Evolutionary conservation across 1,284 basidiomycete species (phyloP), one percentile per base, ranked within the genome.

Genomic region (Ustilago bromivora): DNA sequence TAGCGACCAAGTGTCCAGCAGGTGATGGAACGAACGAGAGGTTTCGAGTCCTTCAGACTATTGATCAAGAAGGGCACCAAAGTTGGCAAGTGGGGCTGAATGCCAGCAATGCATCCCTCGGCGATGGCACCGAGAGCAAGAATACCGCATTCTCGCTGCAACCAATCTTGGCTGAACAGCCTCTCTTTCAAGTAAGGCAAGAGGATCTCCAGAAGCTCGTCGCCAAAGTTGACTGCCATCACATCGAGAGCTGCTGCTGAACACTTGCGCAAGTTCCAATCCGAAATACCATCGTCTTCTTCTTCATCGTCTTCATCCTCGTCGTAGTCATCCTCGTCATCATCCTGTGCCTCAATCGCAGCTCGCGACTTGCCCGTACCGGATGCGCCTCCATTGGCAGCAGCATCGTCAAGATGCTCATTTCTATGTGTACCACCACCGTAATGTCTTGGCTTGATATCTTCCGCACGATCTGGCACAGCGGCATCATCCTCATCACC

Each of bases 1-100:
- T 99, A 99, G 57, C 97, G 92, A n/a, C 96, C 96, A 15, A 99
- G 89, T 0, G 96, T 98, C 97, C 97, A 99, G 87, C 97, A 99
- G 17, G 96, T 95, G 86, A 99, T 99, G 13, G 96, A 98, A 61
- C 97, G 92, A 8, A 99, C 94, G 36, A 99, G 91, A 38, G 97
- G 96, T 93, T 98, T 98, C 57, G 93, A 89, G 88, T 99, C 95
- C 78, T 92, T 92, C 66, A 99, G 88, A 41, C 93, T 94, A 79
- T 91, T 92, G 86, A 98, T 92, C 57, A 99, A 89, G 88, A 97
- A 96, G 19, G 95, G 95, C 61, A 99, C 90, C 23, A 99, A 90
- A 49, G 93, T 94, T 17, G 94, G 92, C 49, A 99, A 89, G 87
- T 99, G 96, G 53, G 94, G 95, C 87, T 96, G 94, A 74, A 99